Base-by-base conservation (phyloP, 2,329 filamentous ascomycete species). In the Monosporascus sp. region DNA sequence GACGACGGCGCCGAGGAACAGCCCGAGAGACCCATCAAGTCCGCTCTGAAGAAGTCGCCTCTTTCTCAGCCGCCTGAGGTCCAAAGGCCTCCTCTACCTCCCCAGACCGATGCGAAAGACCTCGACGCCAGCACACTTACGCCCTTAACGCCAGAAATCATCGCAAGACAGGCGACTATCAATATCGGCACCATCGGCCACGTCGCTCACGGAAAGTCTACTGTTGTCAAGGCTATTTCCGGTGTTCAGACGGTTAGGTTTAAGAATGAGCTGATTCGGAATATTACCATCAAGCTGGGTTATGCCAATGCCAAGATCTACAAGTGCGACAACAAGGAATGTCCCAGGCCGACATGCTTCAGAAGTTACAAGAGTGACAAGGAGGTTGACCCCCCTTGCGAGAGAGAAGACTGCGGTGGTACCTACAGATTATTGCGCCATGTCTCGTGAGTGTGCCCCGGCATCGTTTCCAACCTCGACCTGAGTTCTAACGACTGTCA, bases 221-320 rank as follows among this genome's bases (percentile, higher is more conserved):
- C 94, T 22, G 94, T 99, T 49, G 94, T 99, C 66, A 99, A 99
- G 82, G 94, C 94, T 66, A 97, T 99, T 67, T 97, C 94, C 2
- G 94, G 94, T 59, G 94, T 99, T 60, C 94, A 99, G 82, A 99
- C 94, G 19, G 94, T 99, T 69, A 86, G 94, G 64, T 99, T 99
- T 83, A 99, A 99, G 88, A 99, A 97, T 79, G 94, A 99, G 78
- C 79, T 97, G 76, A 95, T 97, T 78, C 84, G 94, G 69, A 99
- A 99, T 75, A 99, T 99, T 69, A 99, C 94, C 68, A 99, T 99
- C 81, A 99, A 99, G 85, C 84, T 99, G 67, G 94, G 94, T 72
- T 99, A 99, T 74, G 94, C 94, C 73, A 99, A 99, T 74, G 94
- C 94, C 66, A 97, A 99, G 78, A 92, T 99, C 74, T 99, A 97